phyloP scores from a whole-genome alignment of 139 green algal species.

The Chlorella sorokiniana region DNA sequence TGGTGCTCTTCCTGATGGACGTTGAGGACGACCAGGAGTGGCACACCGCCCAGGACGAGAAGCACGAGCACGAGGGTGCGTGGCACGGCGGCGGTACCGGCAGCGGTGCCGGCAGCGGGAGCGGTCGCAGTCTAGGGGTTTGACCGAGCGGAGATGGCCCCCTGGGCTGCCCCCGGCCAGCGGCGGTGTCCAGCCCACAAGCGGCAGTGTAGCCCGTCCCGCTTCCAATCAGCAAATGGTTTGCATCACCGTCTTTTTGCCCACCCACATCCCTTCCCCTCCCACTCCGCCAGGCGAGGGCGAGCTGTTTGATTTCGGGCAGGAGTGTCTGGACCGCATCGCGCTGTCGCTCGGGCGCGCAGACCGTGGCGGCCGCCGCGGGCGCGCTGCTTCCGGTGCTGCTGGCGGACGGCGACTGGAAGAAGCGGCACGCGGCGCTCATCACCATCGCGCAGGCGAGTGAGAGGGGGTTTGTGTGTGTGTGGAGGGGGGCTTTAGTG shows the following conservation, averaged over 20 bases:
- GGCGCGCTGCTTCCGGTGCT: constrained; percentile 75
- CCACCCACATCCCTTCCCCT: neutral
- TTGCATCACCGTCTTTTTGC: too few species aligned
- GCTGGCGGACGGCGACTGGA: constrained; percentile 83
- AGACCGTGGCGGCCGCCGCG: constrained; percentile 84
- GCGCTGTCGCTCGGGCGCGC: constrained; percentile 90
- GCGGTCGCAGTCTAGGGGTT: neutral
- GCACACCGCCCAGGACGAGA: constrained; percentile 71
- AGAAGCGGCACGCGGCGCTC: constrained; percentile 90
- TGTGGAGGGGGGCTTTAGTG: neutral
- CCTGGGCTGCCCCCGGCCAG: too few species aligned
- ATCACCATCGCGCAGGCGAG: constrained; percentile 62
- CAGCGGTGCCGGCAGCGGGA: neutral
- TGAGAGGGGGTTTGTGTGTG: neutral
- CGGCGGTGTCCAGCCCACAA: too few species aligned
- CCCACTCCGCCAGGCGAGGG: constrained; percentile 64
- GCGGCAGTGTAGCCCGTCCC: too few species aligned
- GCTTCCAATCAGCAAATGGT: too few species aligned
- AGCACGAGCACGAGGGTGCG: constrained; percentile 59
- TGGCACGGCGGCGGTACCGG: too few species aligned
- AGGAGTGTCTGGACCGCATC: constrained; percentile 95
- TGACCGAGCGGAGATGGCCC: too few species aligned
- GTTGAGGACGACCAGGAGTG: constrained; percentile 92
- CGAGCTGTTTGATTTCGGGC: constrained; percentile 81
- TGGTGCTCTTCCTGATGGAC: constrained; percentile 92